A percentile compares a stretch with the other conserved stretches of the same genome.
Conservation (phyloP, 2,329 filamentous ascomycete genomes). For the Diaporthe destruens region DNA sequence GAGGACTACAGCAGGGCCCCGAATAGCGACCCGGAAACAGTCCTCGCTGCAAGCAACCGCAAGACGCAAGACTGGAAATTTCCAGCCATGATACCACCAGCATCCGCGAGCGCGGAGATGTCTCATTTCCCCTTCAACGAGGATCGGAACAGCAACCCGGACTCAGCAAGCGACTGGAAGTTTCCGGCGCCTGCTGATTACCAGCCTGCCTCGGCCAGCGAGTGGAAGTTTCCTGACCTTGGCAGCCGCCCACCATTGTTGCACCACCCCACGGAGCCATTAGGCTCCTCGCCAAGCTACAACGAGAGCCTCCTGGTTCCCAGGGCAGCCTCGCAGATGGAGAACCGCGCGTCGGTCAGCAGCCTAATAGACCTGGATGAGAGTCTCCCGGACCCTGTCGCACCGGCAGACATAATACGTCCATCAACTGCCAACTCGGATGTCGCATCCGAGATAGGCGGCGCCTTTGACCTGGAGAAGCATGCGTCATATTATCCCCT, state of each 20-base stretch:
- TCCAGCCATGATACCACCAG: slow-evolving; percentile 62
- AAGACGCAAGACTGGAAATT: slow-evolving; percentile 67
- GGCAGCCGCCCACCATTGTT: slow-evolving; percentile 56
- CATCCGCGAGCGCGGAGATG: slow-evolving; percentile 62
- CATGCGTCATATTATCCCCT: slow-evolving; percentile 67
- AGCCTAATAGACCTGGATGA: slow-evolving; percentile 55
- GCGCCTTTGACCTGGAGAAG: slow-evolving; percentile 73
- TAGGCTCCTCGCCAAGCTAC: slow-evolving; percentile 46
- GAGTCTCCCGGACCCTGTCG: slow-evolving; percentile 57
- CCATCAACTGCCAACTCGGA: slow-evolving; percentile 73
- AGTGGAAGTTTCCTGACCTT: slow-evolving; percentile 44
- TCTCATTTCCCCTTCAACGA: slow-evolving; percentile 59
- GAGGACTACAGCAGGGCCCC: slow-evolving; percentile 63
- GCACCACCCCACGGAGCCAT: slow-evolving; percentile 63
- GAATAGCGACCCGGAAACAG: slow-evolving; percentile 69
- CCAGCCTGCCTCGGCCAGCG: neutral
- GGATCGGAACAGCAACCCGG: slow-evolving; percentile 42
- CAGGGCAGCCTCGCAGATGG: slow-evolving; percentile 43
- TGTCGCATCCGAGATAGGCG: slow-evolving; percentile 65
- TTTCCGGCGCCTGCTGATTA: slow-evolving; percentile 9
- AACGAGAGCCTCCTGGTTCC: slow-evolving; percentile 52
- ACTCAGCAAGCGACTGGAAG: slow-evolving; percentile 29
- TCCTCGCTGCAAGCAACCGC: slow-evolving; percentile 53
- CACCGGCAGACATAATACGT: slow-evolving; percentile 60
- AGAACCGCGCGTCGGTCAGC: slow-evolving; percentile 52